phyloP scores from a whole-genome alignment of 208 protist genomes.

The Lotmaria passim region DNA sequence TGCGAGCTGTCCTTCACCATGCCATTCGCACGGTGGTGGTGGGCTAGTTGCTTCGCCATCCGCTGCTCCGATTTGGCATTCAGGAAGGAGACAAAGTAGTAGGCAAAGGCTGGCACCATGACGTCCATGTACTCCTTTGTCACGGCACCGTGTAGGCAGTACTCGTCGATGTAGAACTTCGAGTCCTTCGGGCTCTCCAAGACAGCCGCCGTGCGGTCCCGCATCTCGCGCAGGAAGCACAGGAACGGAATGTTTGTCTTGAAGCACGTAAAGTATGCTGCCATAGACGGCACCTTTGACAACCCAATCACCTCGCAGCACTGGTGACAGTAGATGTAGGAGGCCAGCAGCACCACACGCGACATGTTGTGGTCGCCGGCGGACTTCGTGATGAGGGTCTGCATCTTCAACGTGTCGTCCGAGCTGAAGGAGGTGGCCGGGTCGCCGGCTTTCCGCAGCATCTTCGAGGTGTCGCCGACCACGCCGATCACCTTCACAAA shows the following conservation, averaged over 20 bases:
- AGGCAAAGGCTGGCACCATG: conserved; percentile 35
- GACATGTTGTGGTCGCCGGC: conserved; percentile 80
- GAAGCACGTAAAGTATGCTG: conserved; percentile 35
- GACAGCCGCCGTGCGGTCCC: conserved; percentile 37
- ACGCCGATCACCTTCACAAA: conserved; percentile 67
- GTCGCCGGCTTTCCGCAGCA: conserved; percentile 15
- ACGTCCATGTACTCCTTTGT: conserved; percentile 26
- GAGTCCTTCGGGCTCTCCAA: conserved; percentile 27
- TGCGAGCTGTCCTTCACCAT: neutral
- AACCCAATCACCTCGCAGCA: conserved; percentile 43
- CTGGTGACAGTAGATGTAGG: conserved; percentile 61
- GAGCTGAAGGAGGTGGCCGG: neutral
- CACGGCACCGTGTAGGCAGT: conserved; percentile 42
- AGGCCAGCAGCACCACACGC: conserved; percentile 55
- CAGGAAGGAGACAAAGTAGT: conserved; percentile 41
- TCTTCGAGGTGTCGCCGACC: conserved; percentile 32
- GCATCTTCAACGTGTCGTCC: conserved; percentile 33
- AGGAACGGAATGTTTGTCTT: conserved; percentile 82
- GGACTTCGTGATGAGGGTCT: conserved; percentile 72
- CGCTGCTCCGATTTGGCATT: conserved; percentile 39
- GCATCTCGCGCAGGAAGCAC: conserved; percentile 77
- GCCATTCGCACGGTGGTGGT: conserved; percentile 8
- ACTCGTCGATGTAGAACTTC: conserved; percentile 48
- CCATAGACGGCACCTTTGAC: conserved; percentile 35
- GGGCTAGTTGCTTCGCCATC: conserved; percentile 21